These are phyloP conservation scores for Lobulomyces angularis DNA, from an alignment of 192 early-diverging fungal genomes.

Conservation along the genomic window DNA sequence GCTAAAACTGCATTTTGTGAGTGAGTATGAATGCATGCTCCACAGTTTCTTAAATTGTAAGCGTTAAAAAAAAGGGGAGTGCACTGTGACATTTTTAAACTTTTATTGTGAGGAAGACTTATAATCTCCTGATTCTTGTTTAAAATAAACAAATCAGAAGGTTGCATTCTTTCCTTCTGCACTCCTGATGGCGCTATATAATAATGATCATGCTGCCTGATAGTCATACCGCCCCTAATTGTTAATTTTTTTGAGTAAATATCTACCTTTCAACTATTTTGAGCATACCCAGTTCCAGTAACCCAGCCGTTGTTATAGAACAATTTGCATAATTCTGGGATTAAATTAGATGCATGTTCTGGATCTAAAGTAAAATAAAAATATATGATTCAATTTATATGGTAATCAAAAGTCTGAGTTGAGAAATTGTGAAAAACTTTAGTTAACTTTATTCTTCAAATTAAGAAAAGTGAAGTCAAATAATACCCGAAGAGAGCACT, in stretches of 20 bases:
- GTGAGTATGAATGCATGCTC: constrained; percentile 93
- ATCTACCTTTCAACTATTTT: constrained; percentile 5
- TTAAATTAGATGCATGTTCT: constrained; percentile 53
- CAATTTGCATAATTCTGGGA: constrained; percentile 78
- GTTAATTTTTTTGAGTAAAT: constrained; percentile 4
- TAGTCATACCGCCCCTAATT: not conserved
- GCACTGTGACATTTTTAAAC: constrained; percentile 75
- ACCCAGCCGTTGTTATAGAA: constrained; percentile 92
- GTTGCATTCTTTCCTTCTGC: constrained; percentile 85
- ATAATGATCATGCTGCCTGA: constrained; percentile 35
- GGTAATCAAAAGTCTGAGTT: no score
- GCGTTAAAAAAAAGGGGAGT: constrained; percentile 92
- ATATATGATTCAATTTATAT: no score
- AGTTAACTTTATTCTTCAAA: no score
- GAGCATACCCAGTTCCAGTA: constrained; percentile 75
- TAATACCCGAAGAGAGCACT: no score
- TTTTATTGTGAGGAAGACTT: constrained; percentile 40
- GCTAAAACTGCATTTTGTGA: constrained; percentile 91
- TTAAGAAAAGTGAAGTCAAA: no score
- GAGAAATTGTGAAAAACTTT: no score
- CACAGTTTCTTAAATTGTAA: constrained; percentile 69
- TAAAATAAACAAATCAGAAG: constrained; percentile 78
- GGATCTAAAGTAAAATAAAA: no score
- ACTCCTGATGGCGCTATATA: constrained; percentile 90
- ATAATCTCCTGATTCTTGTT: constrained; percentile 44